phyloP scores from a whole-genome alignment of 768 basidiomycete species.

The Agaricus bisporus region DNA sequence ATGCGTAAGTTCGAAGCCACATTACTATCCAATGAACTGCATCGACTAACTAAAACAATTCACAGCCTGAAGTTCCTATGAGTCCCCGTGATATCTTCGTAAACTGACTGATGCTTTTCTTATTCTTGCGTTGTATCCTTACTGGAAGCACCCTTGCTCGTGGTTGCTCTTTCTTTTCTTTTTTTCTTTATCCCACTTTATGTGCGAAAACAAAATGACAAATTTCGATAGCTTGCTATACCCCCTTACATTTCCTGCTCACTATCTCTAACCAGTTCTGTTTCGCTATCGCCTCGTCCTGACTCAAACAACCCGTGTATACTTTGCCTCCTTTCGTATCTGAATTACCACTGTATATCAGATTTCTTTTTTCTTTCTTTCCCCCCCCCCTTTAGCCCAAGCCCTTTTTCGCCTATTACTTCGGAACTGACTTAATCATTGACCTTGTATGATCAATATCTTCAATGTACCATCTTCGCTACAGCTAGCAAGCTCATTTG shows the following conservation, averaged over 20 bases:
- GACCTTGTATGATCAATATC: constrained; percentile 56
- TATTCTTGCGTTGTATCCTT: constrained; percentile 74
- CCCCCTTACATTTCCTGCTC: constrained; percentile 49
- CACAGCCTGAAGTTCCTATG: constrained; percentile 85
- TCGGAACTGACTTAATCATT: constrained; percentile 19
- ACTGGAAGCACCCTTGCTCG: constrained; percentile 33
- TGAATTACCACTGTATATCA: constrained; percentile 65
- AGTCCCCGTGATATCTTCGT: constrained; percentile 79
- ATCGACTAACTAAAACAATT: constrained; percentile 16
- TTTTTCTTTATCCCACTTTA: constrained; percentile 32
- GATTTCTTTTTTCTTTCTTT: constrained; percentile 18
- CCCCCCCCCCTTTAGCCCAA: constrained; percentile 29
- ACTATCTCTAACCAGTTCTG: constrained; percentile 26
- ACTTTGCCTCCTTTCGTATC: constrained; percentile 30
- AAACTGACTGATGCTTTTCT: constrained; percentile 37
- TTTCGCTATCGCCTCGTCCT: constrained; percentile 38
- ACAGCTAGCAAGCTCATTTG: constrained; percentile 69
- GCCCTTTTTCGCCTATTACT: neutral
- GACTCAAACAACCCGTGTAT: constrained; percentile 8
- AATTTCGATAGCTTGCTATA: constrained; percentile 57
- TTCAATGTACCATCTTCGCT: constrained; percentile 92
- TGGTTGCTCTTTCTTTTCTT: constrained; percentile 30
- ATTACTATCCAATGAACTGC: neutral
- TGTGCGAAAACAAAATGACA: constrained; percentile 25
- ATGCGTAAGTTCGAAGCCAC: constrained; percentile 56